Evolutionary conservation across 1,284 basidiomycete genomes (phyloP), one percentile per base, ranked within the genome.

Genomic region (Leccinum cinnamomeum): DNA sequence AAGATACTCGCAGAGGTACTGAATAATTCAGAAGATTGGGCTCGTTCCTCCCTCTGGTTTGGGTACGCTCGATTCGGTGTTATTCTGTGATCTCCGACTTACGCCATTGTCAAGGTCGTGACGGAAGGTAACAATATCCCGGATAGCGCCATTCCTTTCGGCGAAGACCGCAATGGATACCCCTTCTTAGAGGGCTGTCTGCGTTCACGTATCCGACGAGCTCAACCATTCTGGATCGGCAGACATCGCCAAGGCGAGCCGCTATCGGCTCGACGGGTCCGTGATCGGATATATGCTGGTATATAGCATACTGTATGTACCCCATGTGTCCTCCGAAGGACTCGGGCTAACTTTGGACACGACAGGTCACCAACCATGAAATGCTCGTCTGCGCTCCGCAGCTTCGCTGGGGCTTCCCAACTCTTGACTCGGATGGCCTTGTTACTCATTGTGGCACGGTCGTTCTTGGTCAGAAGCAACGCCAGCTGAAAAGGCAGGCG

Each of bases 371-470:
- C 53, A 61, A 68, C 53, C 76, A 76, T 30, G 72, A 74, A 57
- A 66, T 76, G 30, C 70, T 73, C 16, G 72, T 76, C 8, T 76
- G 69, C 54, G 72, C 72, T 28, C 73, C 75, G n/a, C 72, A 75
- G 57, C 70, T 73, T 39, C 75, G 71, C 16, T 73, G 72, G 72
- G 73, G 71, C 14, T 71, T 73, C 53, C 48, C 74, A 25, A n/a
- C 60, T 7, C 44, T 60, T 2, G 65, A 60, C 12, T 2, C 48
- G 7, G 64, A 69, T 4, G 57, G 59, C 3, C 41, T 56, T 37
- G 65, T 72, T 20, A 10, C 60, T 23, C 75, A 68, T 56, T 41
- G 16, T n/a, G 74, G 75, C 2, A 76, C 75, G 0, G 70, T 74
- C 39, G 56, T 76, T 54, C 69, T 74, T 53, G 70, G 74, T 39